Conservation (phyloP, 2,329 filamentous ascomycete genomes). For the Trichoderma endophyticum region DNA sequence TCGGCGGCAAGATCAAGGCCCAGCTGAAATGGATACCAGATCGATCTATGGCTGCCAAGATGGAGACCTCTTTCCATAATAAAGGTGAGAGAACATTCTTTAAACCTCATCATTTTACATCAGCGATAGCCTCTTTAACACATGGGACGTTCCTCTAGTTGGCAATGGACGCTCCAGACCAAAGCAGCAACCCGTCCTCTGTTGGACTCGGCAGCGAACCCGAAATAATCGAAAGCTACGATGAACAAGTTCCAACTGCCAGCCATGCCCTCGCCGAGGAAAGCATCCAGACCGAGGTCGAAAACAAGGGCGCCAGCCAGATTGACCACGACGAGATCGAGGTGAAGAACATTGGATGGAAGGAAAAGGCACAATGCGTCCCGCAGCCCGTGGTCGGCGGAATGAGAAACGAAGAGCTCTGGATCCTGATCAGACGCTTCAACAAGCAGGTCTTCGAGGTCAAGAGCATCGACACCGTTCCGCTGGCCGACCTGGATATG, state of each 20-base stretch:
- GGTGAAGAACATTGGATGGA: conserved; percentile 68
- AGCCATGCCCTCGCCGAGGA: conserved; percentile 38
- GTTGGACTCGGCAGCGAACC: conserved; percentile 27
- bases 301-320: conserved; percentile 45
- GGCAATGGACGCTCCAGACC: neutral
- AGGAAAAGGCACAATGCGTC: conserved; percentile 55
- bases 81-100: neutral
- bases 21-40: neutral
- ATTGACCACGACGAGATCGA: conserved; percentile 49
- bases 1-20: conserved; percentile 7
- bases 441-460: conserved; percentile 69
- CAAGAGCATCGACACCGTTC: conserved; percentile 54
- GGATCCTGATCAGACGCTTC: conserved; percentile 68
- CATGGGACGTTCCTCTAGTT: neutral
- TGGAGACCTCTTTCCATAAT: neutral
- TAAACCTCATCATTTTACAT: neutral
- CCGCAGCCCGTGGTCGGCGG: conserved; percentile 62
- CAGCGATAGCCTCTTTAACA: neutral
- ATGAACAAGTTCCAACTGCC: conserved; percentile 32
- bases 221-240: conserved; percentile 28
- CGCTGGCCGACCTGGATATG: conserved; percentile 68
- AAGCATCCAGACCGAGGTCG: conserved; percentile 27
- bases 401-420: conserved; percentile 68
- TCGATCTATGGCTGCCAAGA: neutral
- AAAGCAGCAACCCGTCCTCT: conserved; percentile 18